Conservation (phyloP, 768 basidiomycete genomes). For the Lactarius psammicola region DNA sequence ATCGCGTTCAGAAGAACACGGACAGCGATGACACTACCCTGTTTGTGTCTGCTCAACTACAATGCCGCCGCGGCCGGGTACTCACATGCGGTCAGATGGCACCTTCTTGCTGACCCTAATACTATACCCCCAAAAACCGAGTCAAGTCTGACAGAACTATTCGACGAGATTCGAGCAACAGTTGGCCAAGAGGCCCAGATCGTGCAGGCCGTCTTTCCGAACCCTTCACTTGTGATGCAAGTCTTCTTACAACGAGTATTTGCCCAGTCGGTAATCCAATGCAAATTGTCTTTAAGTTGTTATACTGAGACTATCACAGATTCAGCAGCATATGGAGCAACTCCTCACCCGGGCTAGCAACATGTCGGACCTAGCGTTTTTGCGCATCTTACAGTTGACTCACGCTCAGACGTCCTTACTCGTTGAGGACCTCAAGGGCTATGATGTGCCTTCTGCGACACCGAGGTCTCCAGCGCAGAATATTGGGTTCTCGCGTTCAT, state of each 20-base stretch:
- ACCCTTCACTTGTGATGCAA: constrained; percentile 95
- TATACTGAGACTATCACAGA: constrained; percentile 46
- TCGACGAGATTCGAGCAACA: constrained; percentile 83
- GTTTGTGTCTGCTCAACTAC: constrained; percentile 37
- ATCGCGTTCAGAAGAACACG: constrained; percentile 70
- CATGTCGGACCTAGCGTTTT: constrained; percentile 85
- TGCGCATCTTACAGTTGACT: constrained; percentile 86
- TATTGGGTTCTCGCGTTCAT: constrained; percentile 56
- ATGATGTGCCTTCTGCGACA: constrained; percentile 73
- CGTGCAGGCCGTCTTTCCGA: constrained; percentile 97
- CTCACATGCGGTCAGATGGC: constrained; percentile 60
- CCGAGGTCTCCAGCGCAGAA: constrained; percentile 64
- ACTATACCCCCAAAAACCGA: constrained; percentile 74
- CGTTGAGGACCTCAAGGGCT: constrained; percentile 88
- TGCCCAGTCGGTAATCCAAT: constrained; percentile 80
- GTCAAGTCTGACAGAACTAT: constrained; percentile 72
- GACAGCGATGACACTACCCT: constrained; percentile 54
- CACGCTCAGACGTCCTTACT: constrained; percentile 75
- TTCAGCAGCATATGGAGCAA: constrained; percentile 94
- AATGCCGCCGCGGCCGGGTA: background rate
- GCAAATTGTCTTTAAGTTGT: background rate
- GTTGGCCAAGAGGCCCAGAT: constrained; percentile 97
- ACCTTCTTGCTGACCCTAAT: constrained; percentile 74
- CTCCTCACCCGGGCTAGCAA: constrained; percentile 71
- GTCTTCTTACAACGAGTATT: constrained; percentile 97